Base-by-base conservation (phyloP, 106 monocot species). In the Narthecium ossifragum region DNA sequence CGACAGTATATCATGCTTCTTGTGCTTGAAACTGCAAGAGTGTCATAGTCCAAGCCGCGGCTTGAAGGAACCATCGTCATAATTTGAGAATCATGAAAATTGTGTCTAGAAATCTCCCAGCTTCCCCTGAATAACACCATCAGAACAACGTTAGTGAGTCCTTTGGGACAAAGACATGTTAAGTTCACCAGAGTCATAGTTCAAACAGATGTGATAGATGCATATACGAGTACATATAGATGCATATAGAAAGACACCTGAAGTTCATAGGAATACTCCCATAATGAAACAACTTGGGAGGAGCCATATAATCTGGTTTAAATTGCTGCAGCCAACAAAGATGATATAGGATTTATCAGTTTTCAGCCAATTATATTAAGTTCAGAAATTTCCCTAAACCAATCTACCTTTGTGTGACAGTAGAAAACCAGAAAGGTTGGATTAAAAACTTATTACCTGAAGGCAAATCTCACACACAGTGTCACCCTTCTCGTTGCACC, bases 401-500 rank as follows among this genome's bases (percentile, higher is more conserved):
- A n/a, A n/a, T n/a, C n/a, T n/a, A n/a, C n/a, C n/a, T n/a, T n/a
- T n/a, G n/a, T n/a, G n/a, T n/a, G n/a, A n/a, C n/a, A n/a, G n/a
- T n/a, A n/a, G n/a, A n/a, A n/a, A n/a, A n/a, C n/a, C n/a, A n/a
- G n/a, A n/a, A n/a, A n/a, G n/a, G n/a, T n/a, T n/a, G n/a, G 3
- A 6, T 32, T n/a, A 38, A 26, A 26, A 33, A 27, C 26, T 8
- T 43, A 11, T 46, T 57, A 92, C 91, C 86, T 86, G 69, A 22
- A 80, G 72, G 77, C 91, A 92, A 50, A 92, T 92, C 60, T 92
- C 91, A 46, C 91, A 92, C 0, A 53, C 66, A 8, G 71, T 83
- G 48, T 85, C 77, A 22, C 91, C 91, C 53, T 86, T 92, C 75
- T 83, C 86, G 49, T 86, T 74, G 50, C 91, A 92, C 91, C 91